phyloP scores from a whole-genome alignment of 2,329 filamentous ascomycete species.

The Aspergillus sp. region DNA sequence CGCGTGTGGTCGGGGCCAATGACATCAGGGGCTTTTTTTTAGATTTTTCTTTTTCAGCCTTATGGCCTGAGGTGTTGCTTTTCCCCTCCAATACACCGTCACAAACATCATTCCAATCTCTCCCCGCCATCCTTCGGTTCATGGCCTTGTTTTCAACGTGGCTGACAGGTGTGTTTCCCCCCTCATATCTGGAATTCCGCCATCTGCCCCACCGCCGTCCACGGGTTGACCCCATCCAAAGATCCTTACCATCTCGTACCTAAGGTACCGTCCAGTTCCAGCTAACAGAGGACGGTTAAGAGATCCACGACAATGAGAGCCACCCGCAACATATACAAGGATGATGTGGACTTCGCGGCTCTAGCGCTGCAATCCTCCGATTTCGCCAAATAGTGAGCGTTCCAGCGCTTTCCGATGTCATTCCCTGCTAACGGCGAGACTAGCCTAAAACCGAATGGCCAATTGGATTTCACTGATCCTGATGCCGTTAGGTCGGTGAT shows the following conservation, averaged over 20 bases:
- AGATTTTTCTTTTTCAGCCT: slow-evolving; percentile 1
- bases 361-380: slow-evolving; percentile 59
- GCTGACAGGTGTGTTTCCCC: background rate
- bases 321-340: slow-evolving; percentile 52
- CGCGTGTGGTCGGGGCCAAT: slow-evolving; percentile 1
- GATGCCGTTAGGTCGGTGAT: slow-evolving; percentile 64
- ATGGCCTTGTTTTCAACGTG: background rate
- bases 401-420: background rate
- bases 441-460: slow-evolving; percentile 54
- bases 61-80: background rate
- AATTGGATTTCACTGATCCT: slow-evolving; percentile 79
- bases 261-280: too few species aligned
- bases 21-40: slow-evolving; percentile 2
- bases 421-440: background rate
- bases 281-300: too few species aligned
- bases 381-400: slow-evolving; percentile 57
- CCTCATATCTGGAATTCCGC: background rate
- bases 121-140: background rate
- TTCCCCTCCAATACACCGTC: background rate
- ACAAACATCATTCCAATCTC: background rate
- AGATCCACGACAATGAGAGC: slow-evolving; percentile 26
- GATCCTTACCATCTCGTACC: too few species aligned
- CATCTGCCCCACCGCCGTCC: background rate
- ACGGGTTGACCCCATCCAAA: background rate
- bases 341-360: slow-evolving; percentile 60